These are phyloP conservation scores for Blastobotrys niveus DNA, from an alignment of 1,139 yeast genomes.

Conservation along the genomic window DNA sequence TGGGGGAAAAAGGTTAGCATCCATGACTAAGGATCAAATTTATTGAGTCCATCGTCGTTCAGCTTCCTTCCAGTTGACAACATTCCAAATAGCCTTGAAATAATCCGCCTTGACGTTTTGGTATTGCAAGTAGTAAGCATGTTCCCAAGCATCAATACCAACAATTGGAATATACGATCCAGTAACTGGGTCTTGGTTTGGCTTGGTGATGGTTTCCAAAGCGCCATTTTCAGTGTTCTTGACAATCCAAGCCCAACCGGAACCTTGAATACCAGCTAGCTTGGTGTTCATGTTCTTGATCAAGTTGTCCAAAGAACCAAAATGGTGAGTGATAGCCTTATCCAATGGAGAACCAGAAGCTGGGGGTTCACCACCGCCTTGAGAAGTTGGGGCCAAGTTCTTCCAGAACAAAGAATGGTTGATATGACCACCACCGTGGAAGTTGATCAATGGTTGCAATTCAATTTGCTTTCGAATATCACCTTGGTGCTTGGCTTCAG, in stretches of 20 bases:
- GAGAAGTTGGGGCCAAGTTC: slow-evolving; percentile 73
- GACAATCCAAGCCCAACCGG: slow-evolving; percentile 96
- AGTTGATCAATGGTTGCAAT: slow-evolving; percentile 75
- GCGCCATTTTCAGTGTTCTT: slow-evolving; percentile 79
- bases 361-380: slow-evolving; percentile 85
- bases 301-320: slow-evolving; percentile 73
- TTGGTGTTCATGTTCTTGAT: slow-evolving; percentile 63
- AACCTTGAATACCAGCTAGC: slow-evolving; percentile 91
- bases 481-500: slow-evolving; percentile 61
- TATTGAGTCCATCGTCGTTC: slow-evolving; percentile 49
- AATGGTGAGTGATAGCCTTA: slow-evolving; percentile 59
- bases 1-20: too few relatives aligned
- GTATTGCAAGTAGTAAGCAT: slow-evolving; percentile 94
- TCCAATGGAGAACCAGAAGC: slow-evolving; percentile 51
- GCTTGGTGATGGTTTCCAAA: slow-evolving; percentile 77
- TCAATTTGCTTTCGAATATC: slow-evolving; percentile 62
- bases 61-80: slow-evolving; percentile 94
- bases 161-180: slow-evolving; percentile 71
- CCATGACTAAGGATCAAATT: too few relatives aligned
- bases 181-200: slow-evolving; percentile 86
- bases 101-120: slow-evolving; percentile 91
- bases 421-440: slow-evolving; percentile 93
- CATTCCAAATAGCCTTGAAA: slow-evolving; percentile 96
- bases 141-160: slow-evolving; percentile 99
- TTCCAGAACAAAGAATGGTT: slow-evolving; percentile 90